Evolutionary conservation across 192 early-diverging fungal species (phyloP).

Genomic region (Linderina pennispora): DNA sequence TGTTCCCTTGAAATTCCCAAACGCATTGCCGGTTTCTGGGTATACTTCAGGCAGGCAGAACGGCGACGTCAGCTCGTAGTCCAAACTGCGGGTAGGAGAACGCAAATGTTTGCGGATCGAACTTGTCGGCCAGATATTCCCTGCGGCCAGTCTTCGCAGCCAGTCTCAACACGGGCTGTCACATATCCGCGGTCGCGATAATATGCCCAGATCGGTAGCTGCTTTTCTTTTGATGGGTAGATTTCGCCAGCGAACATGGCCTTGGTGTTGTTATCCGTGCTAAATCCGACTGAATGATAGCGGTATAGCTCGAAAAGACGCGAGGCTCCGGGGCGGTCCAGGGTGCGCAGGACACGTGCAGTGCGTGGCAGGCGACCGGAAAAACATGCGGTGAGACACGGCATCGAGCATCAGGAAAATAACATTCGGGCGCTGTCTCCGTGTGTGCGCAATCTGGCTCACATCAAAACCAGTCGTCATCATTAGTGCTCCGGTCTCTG

Average conservation of each 20-base stretch:
- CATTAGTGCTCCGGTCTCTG: not conserved
- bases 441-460: not conserved
- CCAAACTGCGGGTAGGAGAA: slow-evolving; percentile 34
- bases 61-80: slow-evolving; percentile 51
- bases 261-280: slow-evolving; percentile 50
- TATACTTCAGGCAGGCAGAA: slow-evolving; percentile 53
- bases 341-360: slow-evolving; percentile 8
- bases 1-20: slow-evolving; percentile 50
- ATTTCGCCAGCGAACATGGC: slow-evolving; percentile 45
- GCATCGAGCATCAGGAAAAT: slow-evolving; percentile 52
- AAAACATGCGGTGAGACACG: slow-evolving; percentile 47
- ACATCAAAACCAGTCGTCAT: slow-evolving; percentile 1
- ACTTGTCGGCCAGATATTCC: slow-evolving; percentile 31
- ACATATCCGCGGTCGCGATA: slow-evolving; percentile 51
- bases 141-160: slow-evolving; percentile 50
- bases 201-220: slow-evolving; percentile 52
- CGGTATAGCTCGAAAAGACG: slow-evolving; percentile 49
- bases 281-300: slow-evolving; percentile 48
- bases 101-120: slow-evolving; percentile 17
- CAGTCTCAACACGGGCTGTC: slow-evolving; percentile 45
- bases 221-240: slow-evolving; percentile 14
- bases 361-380: slow-evolving; percentile 49
- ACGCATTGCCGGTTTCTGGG: slow-evolving; percentile 40
- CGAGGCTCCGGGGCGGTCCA: slow-evolving; percentile 24
- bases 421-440: slow-evolving; percentile 38